Conservation (phyloP, 805 yeast species). For the Danielia reshetovae region DNA sequence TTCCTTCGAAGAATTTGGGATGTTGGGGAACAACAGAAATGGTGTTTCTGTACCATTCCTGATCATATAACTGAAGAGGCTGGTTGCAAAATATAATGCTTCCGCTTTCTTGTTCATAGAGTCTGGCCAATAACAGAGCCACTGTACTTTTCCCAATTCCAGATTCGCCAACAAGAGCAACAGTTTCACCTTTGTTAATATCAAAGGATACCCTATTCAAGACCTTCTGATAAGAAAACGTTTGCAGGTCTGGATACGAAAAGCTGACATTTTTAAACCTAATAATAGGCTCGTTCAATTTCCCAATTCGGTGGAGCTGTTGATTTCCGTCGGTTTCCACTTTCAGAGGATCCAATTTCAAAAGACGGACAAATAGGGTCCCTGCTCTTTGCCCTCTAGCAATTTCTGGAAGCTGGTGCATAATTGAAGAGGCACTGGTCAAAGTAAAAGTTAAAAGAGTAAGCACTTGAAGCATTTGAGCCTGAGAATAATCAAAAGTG, state of each 20-base stretch:
- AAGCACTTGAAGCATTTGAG: slow-evolving; percentile 64
- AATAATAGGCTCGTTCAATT: slow-evolving; percentile 28
- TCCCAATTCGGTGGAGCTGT: slow-evolving; percentile 3
- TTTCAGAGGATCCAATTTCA: slow-evolving; percentile 28
- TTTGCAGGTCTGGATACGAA: slow-evolving; percentile 35
- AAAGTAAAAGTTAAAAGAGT: slow-evolving; percentile 72
- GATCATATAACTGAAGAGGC: slow-evolving; percentile 45
- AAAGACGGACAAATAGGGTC: slow-evolving; percentile 40
- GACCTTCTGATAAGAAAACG: slow-evolving; percentile 21
- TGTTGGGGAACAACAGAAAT: slow-evolving; percentile 75
- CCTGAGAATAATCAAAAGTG: slow-evolving; percentile 47
- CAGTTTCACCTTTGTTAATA: slow-evolving; percentile 44
- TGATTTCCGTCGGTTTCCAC: slow-evolving; percentile 35
- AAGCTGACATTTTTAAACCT: slow-evolving; percentile 46
- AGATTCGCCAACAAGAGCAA: slow-evolving; percentile 78
- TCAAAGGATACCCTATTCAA: slow-evolving; percentile 42
- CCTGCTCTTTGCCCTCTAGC: slow-evolving; percentile 78
- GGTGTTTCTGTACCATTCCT: slow-evolving; percentile 45
- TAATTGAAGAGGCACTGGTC: slow-evolving; percentile 54
- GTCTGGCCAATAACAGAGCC: slow-evolving; percentile 48
- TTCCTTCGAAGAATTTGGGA: slow-evolving; percentile 67
- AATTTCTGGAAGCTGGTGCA: slow-evolving; percentile 72
- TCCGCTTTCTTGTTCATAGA: slow-evolving; percentile 43
- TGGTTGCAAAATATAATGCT: slow-evolving; percentile 42
- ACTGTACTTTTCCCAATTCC: slow-evolving; percentile 93